These are phyloP conservation scores for Leccinum rimulosum DNA, from an alignment of 768 basidiomycete species.

Conservation along the genomic window DNA sequence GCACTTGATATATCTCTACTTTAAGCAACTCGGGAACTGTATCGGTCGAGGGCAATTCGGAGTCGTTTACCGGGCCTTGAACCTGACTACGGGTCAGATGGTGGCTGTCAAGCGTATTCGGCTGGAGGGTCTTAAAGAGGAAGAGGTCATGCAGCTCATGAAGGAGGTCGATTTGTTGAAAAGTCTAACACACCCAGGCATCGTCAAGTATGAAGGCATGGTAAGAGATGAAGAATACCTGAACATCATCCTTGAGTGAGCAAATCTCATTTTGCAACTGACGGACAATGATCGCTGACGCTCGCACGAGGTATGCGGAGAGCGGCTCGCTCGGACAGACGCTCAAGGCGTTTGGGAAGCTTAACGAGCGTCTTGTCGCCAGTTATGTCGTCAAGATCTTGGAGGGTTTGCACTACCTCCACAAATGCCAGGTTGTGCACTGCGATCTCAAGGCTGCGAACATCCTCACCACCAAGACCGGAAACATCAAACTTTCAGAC, in stretches of 20 bases:
- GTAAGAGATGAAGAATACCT: conserved; percentile 82
- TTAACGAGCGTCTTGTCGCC: conserved; percentile 90
- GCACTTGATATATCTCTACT: conserved; percentile 8
- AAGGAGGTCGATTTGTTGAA: conserved; percentile 92
- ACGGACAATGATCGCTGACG: conserved; percentile 13
- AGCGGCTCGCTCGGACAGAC: conserved; percentile 94
- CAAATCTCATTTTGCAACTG: not conserved
- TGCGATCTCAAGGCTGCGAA: conserved; percentile 99
- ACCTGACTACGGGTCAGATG: conserved; percentile 92
- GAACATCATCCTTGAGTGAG: conserved; percentile 93
- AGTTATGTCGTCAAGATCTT: conserved; percentile 95
- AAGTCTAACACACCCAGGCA: conserved; percentile 87
- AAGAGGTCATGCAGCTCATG: conserved; percentile 89
- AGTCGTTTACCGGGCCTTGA: conserved; percentile 90
- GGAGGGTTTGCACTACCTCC: conserved; percentile 92
- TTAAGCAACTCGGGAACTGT: conserved; percentile 94
- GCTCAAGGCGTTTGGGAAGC: conserved; percentile 87
- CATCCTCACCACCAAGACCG: conserved; percentile 97
- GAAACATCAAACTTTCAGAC: conserved; percentile 95
- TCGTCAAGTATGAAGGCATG: conserved; percentile 98
- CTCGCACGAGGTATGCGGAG: conserved; percentile 76
- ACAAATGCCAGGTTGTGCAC: conserved; percentile 87
- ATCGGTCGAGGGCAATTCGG: conserved; percentile 98
- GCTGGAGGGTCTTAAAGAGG: conserved; percentile 86
- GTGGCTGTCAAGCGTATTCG: conserved; percentile 98